These are phyloP conservation scores for Fagopyrum esculentum DNA, from an alignment of 148 eudicot species.

Conservation along the genomic window DNA sequence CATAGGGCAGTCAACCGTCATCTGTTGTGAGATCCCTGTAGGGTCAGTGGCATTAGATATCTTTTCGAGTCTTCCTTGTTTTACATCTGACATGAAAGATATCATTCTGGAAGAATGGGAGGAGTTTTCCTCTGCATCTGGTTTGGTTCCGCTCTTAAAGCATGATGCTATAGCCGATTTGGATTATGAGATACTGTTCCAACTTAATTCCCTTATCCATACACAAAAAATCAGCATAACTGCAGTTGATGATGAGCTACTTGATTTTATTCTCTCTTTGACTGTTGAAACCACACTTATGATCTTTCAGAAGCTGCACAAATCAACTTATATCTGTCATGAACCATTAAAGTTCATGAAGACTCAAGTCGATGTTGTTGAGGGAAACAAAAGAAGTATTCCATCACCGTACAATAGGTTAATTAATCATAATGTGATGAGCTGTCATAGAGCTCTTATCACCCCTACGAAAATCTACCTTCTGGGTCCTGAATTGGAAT, in stretches of 20 bases:
- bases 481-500: slow-evolving; percentile 85
- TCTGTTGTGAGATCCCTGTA: slow-evolving; percentile 64
- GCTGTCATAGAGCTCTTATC: slow-evolving; percentile 71
- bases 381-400: slow-evolving; percentile 23
- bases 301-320: slow-evolving; percentile 73
- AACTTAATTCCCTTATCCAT: slow-evolving; percentile 86
- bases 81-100: slow-evolving; percentile 35
- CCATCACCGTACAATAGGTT: slow-evolving; percentile 40
- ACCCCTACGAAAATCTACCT: slow-evolving; percentile 87
- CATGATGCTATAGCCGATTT: slow-evolving; percentile 31
- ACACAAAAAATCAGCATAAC: slow-evolving; percentile 72
- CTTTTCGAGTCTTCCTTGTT: slow-evolving; percentile 42
- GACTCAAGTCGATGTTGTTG: slow-evolving; percentile 28
- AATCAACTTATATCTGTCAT: slow-evolving; percentile 47
- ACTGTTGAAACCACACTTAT: slow-evolving; percentile 37
- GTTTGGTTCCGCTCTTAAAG: slow-evolving; percentile 73
- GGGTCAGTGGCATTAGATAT: slow-evolving; percentile 32
- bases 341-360: slow-evolving; percentile 69
- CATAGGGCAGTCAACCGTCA: slow-evolving; percentile 62
- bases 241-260: slow-evolving; percentile 53
- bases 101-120: slow-evolving; percentile 41
- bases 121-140: slow-evolving; percentile 39
- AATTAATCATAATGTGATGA: slow-evolving; percentile 56
- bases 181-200: slow-evolving; percentile 70
- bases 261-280: slow-evolving; percentile 47